These are phyloP conservation scores for Grosmannia serpens DNA, from an alignment of 2,329 filamentous ascomycete species.

Conservation along the genomic window DNA sequence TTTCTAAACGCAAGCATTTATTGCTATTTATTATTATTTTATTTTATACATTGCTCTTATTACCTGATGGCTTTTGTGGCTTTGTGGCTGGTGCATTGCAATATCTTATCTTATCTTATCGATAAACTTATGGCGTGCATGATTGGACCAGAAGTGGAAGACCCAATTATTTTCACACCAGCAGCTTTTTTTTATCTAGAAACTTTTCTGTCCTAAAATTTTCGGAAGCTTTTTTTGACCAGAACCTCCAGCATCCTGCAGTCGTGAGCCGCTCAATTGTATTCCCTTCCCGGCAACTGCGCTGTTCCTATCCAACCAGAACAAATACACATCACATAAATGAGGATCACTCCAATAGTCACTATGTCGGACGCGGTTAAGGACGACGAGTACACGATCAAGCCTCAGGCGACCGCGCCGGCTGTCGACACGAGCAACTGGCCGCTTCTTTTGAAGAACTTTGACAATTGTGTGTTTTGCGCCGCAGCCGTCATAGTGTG, in stretches of 20 bases:
- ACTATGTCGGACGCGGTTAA: constrained; percentile 13
- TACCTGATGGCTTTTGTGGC: not conserved
- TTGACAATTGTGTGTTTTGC: constrained; percentile 60
- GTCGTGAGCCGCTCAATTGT: not conserved
- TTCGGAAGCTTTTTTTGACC: constrained; percentile 3
- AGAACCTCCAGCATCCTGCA: not conserved
- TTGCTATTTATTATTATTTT: no score
- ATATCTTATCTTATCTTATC: not conserved
- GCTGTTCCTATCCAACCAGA: no score
- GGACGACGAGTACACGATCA: constrained; percentile 75
- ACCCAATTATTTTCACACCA: constrained; percentile 8
- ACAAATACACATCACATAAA: not conserved
- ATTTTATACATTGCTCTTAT: not conserved
- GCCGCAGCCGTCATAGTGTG: not conserved
- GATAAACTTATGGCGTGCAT: not conserved
- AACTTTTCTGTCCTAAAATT: constrained; percentile 5
- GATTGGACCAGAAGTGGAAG: not conserved
- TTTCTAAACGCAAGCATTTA: no score
- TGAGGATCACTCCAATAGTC: not conserved
- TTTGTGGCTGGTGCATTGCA: not conserved
- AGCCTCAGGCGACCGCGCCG: constrained; percentile 74
- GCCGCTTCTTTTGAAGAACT: constrained; percentile 93
- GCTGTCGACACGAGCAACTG: constrained; percentile 76
- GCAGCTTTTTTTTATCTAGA: constrained; percentile 9
- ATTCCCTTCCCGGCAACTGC: not conserved